These are phyloP conservation scores for Backusella tuberculispora DNA, from an alignment of 192 early-diverging fungal genomes.

Conservation along the genomic window DNA sequence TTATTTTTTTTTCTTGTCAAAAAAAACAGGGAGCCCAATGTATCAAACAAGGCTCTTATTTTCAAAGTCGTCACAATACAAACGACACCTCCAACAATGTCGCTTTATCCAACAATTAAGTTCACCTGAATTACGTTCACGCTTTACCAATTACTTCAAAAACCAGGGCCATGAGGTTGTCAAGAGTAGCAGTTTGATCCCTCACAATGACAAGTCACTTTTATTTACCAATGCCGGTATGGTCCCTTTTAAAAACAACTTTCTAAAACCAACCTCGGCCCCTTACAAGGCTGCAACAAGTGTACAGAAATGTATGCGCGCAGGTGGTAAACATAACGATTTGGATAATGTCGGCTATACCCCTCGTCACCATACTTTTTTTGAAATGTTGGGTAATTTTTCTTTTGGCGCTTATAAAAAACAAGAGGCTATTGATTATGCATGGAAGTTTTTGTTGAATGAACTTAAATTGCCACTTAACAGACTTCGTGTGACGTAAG, in stretches of 20 bases:
- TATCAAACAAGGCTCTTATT: not conserved
- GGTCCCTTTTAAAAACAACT: conserved; percentile 62
- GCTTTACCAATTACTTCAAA: conserved; percentile 55
- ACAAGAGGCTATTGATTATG: conserved; percentile 54
- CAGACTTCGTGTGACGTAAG: conserved; percentile 63
- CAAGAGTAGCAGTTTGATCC: conserved; percentile 52
- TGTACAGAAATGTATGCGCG: conserved; percentile 60
- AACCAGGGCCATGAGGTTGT: conserved; percentile 42
- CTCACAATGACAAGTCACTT: conserved; percentile 60
- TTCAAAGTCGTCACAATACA: not conserved
- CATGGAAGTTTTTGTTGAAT: conserved; percentile 59
- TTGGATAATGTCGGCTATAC: conserved; percentile 69
- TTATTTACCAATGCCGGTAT: conserved; percentile 68
- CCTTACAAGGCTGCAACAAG: conserved; percentile 52
- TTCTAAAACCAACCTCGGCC: conserved; percentile 50
- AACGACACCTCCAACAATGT: not conserved
- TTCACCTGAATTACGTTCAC: conserved; percentile 47
- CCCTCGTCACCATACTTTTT: conserved; percentile 66
- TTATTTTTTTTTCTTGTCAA: not conserved
- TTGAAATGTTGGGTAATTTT: conserved; percentile 72
- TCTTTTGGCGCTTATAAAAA: conserved; percentile 65
- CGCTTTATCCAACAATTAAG: conserved; percentile 36
- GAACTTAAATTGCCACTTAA: conserved; percentile 54
- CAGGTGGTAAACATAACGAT: conserved; percentile 67
- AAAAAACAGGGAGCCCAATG: not conserved